Evolutionary conservation across 2,329 filamentous ascomycete species (phyloP), one percentile per base, ranked within the genome.

Genomic region (Neofusicoccum kwambonambiense): DNA sequence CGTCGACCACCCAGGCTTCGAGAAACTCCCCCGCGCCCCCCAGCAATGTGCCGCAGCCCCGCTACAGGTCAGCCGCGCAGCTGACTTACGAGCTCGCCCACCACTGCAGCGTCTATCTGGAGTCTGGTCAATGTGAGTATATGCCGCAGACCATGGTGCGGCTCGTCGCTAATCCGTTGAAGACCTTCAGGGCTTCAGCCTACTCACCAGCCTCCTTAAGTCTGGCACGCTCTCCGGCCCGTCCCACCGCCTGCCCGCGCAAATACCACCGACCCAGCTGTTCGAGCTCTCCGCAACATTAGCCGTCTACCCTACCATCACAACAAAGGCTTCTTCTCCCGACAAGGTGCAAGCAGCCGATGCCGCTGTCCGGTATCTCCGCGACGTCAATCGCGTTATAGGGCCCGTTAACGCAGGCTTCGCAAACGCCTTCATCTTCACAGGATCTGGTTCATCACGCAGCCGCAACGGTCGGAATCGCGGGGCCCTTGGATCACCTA

Each of bases 201-300:
- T 78, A 47, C 72, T 78, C 3, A 66, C 72, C 39, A 72, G 69
- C 44, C 72, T 78, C 3, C 71, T 77, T n/a, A 68, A 69, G 41
- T 69, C 75, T 1, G 71, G 71, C 17, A 73, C 73, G 31, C 74
- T 75, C 52, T 77, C 76, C 2, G 72, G 70, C 1, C 71, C 75
- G 2, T 72, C 74, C 1, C 71, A 73, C 61, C 70, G 70, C 3
- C 73, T 76, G 37, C 81, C 86, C 0, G 85, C 86, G 11, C 85
- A 85, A 65, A 78, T 92, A 17, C 91, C 94, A 1, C 86, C 90
- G 2, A 83, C 90, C 0, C 85, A 87, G 64, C 89, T 94, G 68
- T 81, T 98, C 27, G 89, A 91, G 7, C 81, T 97, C 8, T 84
- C 93, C n/a, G 87, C 84, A 49, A 95, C 92, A 1, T 81, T 97